phyloP scores from a whole-genome alignment of 192 early-diverging fungal species.

The Coemansia sp. region DNA sequence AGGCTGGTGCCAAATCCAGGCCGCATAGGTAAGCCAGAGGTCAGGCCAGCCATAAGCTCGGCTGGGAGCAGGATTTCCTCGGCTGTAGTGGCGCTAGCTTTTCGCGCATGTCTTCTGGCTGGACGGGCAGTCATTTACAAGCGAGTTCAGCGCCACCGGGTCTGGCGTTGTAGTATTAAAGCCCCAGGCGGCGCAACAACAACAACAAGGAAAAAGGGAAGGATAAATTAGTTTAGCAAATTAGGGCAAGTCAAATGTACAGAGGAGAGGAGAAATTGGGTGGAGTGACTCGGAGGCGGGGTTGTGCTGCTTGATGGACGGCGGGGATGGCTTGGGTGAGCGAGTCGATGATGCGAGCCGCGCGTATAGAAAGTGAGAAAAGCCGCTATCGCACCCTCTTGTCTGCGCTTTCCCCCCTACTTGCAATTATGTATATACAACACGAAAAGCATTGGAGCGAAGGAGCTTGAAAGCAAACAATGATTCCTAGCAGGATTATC shows the following conservation, averaged over 20 bases:
- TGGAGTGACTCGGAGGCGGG: no score
- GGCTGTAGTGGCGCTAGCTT: slow-evolving; percentile 49
- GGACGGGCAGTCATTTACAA: slow-evolving; percentile 36
- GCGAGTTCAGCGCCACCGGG: not conserved
- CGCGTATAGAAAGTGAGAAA: not conserved
- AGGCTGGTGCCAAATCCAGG: not conserved
- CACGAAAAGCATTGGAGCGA: no score
- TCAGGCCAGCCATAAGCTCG: slow-evolving; percentile 49
- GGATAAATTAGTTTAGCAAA: not conserved
- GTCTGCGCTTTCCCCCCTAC: not conserved
- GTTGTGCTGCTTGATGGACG: no score
- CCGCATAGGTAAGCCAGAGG: slow-evolving; percentile 27
- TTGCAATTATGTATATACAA: not conserved
- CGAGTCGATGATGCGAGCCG: not conserved
- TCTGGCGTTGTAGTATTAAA: not conserved
- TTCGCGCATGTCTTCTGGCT: slow-evolving; percentile 40
- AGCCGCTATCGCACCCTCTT: not conserved
- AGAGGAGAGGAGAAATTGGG: not conserved
- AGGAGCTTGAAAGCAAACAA: not conserved
- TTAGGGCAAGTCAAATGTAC: not conserved
- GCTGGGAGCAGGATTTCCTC: slow-evolving; percentile 50
- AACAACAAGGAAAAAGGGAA: not conserved
- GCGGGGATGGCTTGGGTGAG: no score
- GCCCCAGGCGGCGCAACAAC: not conserved
- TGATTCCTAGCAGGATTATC: slow-evolving; percentile 2